Evolutionary conservation across 2,329 filamentous ascomycete species (phyloP).

Genomic region (Microcyclospora pomicola): DNA sequence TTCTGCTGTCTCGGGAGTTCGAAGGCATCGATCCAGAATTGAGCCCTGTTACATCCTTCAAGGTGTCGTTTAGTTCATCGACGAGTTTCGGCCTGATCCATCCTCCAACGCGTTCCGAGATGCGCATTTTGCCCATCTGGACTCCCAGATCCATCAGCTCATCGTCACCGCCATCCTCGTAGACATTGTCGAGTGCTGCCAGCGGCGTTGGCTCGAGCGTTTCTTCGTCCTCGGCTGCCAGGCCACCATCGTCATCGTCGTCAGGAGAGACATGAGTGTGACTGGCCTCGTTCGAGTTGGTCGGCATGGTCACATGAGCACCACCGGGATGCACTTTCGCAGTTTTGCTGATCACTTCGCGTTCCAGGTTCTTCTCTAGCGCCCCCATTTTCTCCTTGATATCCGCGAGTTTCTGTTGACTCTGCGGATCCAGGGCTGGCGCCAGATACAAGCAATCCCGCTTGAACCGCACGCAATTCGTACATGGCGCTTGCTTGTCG

Average conservation of each 20-base stretch:
- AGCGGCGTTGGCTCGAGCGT: constrained; percentile 49
- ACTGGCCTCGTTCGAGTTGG: constrained; percentile 2
- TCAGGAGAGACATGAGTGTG: constrained; percentile 33
- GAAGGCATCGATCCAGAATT: constrained; percentile 8
- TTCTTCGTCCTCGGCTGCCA: constrained; percentile 39
- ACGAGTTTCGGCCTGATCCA: constrained; percentile 56
- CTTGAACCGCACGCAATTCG: constrained; percentile 45
- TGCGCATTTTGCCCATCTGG: constrained; percentile 54
- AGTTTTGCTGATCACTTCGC: constrained; percentile 44
- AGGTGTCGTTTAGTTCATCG: constrained; percentile 44
- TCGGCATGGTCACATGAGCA: constrained; percentile 10
- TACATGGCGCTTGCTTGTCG: constrained; percentile 58
- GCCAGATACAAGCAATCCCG: constrained; percentile 50
- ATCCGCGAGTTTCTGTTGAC: constrained; percentile 56
- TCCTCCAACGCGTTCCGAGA: constrained; percentile 62
- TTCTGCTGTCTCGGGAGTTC: constrained; percentile 11
- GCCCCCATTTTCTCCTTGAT: constrained; percentile 68
- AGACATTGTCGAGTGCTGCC: constrained; percentile 51
- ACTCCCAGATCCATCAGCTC: constrained; percentile 61
- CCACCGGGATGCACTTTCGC: constrained; percentile 14
- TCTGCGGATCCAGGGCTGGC: constrained; percentile 52
- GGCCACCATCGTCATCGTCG: constrained; percentile 42
- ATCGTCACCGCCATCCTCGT: constrained; percentile 48
- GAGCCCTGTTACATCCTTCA: constrained; percentile 17
- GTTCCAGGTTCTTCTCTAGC: constrained; percentile 54